Evolutionary conservation across 2,329 filamentous ascomycete genomes (phyloP).

Genomic region (Penicillium expansum): DNA sequence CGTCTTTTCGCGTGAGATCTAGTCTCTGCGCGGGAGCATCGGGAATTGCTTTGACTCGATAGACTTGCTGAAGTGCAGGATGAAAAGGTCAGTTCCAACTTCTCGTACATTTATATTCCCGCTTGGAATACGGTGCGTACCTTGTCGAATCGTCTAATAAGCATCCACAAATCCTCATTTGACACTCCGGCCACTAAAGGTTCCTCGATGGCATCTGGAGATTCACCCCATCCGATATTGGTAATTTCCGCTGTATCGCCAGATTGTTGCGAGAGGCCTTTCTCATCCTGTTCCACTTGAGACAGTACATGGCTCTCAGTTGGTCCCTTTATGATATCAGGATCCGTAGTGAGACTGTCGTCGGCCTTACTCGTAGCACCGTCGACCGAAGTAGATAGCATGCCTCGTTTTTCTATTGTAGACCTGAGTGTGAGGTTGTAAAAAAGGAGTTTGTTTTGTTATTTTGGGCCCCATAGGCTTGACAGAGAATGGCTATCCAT

Average conservation of each 20-base stretch:
- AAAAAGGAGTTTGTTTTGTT: background rate
- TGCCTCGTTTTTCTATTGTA: background rate
- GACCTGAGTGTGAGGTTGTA: background rate
- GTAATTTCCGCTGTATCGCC: slow-evolving; percentile 13
- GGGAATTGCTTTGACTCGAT: slow-evolving; percentile 67
- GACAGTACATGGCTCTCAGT: slow-evolving; percentile 28
- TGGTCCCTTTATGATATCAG: slow-evolving; percentile 12
- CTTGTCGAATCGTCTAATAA: slow-evolving; percentile 73
- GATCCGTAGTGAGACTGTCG: background rate
- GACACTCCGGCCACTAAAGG: slow-evolving; percentile 63
- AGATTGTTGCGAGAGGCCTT: slow-evolving; percentile 18
- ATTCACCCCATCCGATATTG: slow-evolving; percentile 23
- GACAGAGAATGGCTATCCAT: background rate
- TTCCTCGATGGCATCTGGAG: slow-evolving; percentile 11
- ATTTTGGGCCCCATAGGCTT: background rate
- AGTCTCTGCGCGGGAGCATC: slow-evolving; percentile 63
- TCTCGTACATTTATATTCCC: too few species aligned
- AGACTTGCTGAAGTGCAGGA: slow-evolving; percentile 53
- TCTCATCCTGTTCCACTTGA: slow-evolving; percentile 20
- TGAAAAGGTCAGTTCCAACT: slow-evolving; percentile 5
- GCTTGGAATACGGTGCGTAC: slow-evolving; percentile 31
- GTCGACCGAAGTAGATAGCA: background rate
- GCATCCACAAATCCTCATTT: slow-evolving; percentile 71
- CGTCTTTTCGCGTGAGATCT: slow-evolving; percentile 76
- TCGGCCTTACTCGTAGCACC: background rate